Percentiles rank a stretch among this genome's conserved stretches.
Evolutionary conservation across 257 asterid species (phyloP).

Genomic region (Solanum etuberosum): DNA sequence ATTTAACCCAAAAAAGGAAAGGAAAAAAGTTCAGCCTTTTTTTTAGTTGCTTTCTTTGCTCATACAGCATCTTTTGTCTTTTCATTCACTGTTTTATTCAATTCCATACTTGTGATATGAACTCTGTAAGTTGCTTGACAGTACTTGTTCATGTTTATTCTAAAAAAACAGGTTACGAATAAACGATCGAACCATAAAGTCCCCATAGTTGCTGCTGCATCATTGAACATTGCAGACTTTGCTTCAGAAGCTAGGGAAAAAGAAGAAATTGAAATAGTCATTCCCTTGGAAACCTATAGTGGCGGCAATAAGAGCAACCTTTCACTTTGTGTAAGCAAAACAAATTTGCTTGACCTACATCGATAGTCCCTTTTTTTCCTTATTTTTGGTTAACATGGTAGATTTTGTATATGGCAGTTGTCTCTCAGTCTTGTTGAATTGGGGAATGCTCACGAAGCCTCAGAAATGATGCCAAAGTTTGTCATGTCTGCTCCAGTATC

Average conservation of each 20-base stretch:
- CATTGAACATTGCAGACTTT: conserved; percentile 49
- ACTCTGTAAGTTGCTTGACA: not conserved
- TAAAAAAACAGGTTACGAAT: not conserved
- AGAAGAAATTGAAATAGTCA: conserved; percentile 13
- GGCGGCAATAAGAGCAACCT: not conserved
- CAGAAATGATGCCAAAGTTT: conserved; percentile 22
- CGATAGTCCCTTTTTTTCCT: not conserved
- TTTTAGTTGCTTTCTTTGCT: not conserved
- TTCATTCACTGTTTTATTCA: not conserved
- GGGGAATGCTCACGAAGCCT: conserved; percentile 23
- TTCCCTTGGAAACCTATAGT: conserved; percentile 29
- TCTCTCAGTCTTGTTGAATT: conserved; percentile 35
- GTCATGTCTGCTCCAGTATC: conserved; percentile 20
- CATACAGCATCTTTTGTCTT: not conserved
- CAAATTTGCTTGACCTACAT: not conserved
- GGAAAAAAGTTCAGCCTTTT: not conserved
- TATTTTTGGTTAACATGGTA: not conserved
- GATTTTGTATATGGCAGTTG: conserved; percentile 27
- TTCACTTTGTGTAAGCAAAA: conserved; percentile 41
- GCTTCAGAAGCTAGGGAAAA: conserved; percentile 24
- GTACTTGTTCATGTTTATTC: not conserved
- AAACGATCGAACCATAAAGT: conserved; percentile 26
- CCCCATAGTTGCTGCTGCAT: conserved; percentile 25
- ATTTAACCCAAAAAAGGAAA: not conserved
- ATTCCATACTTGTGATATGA: not conserved